Evolutionary conservation across 2,329 filamentous ascomycete genomes (phyloP).

Genomic region (Ophioceras dolichostomum): DNA sequence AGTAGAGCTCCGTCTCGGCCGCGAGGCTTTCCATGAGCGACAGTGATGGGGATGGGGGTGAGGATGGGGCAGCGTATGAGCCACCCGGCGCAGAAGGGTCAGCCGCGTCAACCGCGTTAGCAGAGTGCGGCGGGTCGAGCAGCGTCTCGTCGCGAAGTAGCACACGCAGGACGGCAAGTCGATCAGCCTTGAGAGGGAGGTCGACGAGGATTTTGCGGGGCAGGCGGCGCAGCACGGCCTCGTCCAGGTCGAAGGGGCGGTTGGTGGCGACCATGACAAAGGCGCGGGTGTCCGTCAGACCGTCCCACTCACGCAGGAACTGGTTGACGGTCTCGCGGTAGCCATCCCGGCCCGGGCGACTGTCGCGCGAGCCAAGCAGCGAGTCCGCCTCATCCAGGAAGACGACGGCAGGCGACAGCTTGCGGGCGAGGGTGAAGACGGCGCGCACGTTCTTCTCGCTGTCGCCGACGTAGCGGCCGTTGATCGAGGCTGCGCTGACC

Average conservation of each 20-base stretch:
- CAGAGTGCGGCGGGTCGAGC: slow-evolving; percentile 22
- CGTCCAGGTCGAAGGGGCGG: slow-evolving; percentile 86
- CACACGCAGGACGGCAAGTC: slow-evolving; percentile 51
- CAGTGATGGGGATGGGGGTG: too few species aligned
- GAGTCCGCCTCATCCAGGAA: slow-evolving; percentile 97
- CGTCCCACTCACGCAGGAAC: slow-evolving; percentile 94
- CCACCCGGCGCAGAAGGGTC: too few species aligned
- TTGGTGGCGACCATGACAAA: slow-evolving; percentile 99
- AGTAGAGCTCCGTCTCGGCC: slow-evolving; percentile 61
- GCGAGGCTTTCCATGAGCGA: slow-evolving; percentile 54
- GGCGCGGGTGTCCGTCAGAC: slow-evolving; percentile 57
- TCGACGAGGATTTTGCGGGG: slow-evolving; percentile 64
- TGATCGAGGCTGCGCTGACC: slow-evolving; percentile 80
- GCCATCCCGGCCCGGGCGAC: slow-evolving; percentile 50
- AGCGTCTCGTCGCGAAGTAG: slow-evolving; percentile 58
- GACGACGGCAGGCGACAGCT: slow-evolving; percentile 81
- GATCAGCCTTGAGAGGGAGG: slow-evolving; percentile 49
- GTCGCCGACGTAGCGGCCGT: slow-evolving; percentile 94
- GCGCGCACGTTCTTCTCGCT: slow-evolving; percentile 93
- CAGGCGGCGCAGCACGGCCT: slow-evolving; percentile 67
- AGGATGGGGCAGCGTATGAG: slow-evolving; percentile 5
- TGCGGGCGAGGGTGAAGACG: slow-evolving; percentile 82
- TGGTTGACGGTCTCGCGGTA: slow-evolving; percentile 93
- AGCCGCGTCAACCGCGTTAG: too few species aligned
- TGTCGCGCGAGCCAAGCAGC: slow-evolving; percentile 67